Evolutionary conservation across 805 yeast species (phyloP).

Genomic region (Candida oleophila): DNA sequence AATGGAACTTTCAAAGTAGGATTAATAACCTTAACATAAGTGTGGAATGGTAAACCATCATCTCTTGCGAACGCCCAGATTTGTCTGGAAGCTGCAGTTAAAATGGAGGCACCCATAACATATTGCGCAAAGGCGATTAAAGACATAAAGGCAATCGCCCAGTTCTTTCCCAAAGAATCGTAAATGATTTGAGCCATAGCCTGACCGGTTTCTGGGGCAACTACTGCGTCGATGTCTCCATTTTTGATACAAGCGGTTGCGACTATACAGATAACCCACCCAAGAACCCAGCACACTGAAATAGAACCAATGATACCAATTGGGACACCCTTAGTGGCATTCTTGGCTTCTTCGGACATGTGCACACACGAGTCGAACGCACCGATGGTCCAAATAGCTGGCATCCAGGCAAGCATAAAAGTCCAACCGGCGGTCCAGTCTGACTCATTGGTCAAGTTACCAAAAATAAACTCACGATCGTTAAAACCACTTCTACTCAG

Average conservation of each 20-base stretch:
- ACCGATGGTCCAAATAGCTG: slow-evolving; percentile 35
- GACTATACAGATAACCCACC: slow-evolving; percentile 23
- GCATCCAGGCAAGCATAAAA: slow-evolving; percentile 25
- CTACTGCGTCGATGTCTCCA: slow-evolving; percentile 18
- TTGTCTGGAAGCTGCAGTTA: slow-evolving; percentile 28
- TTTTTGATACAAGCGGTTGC: slow-evolving; percentile 22
- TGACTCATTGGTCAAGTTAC: slow-evolving; percentile 47
- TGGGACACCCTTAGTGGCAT: slow-evolving; percentile 27
- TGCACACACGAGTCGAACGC: slow-evolving; percentile 34
- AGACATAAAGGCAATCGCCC: slow-evolving; percentile 30
- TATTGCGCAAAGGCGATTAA: slow-evolving; percentile 29
- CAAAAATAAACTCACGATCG: slow-evolving; percentile 48
- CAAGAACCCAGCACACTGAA: slow-evolving; percentile 24
- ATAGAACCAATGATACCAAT: slow-evolving; percentile 30
- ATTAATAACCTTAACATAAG: slow-evolving; percentile 25
- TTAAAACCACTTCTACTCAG: slow-evolving; percentile 24
- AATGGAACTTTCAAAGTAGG: slow-evolving; percentile 23
- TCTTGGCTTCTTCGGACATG: slow-evolving; percentile 29
- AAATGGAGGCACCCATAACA: slow-evolving; percentile 31
- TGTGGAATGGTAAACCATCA: slow-evolving; percentile 27
- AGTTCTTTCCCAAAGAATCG: slow-evolving; percentile 28
- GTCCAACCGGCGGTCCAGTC: slow-evolving; percentile 61
- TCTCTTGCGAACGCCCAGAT: slow-evolving; percentile 33
- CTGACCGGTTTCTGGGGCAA: slow-evolving; percentile 22
- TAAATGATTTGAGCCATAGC: slow-evolving; percentile 30